Conservation (phyloP, 2,329 filamentous ascomycete genomes). For the Epichloe sibirici region DNA sequence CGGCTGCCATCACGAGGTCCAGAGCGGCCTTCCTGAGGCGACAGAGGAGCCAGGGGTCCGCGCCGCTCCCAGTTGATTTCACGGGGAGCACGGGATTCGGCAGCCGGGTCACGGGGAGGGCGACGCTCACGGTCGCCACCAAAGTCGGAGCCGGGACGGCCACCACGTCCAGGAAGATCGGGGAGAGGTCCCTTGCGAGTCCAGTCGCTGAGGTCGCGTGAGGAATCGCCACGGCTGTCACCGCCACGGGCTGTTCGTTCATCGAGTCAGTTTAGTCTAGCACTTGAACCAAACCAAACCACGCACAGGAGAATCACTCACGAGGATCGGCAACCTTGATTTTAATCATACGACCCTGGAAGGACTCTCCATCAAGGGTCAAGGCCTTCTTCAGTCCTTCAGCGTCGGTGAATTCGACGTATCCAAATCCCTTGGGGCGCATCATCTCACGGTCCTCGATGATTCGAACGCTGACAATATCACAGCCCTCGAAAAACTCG, state of each 20-base stretch:
- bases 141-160: slow-evolving; percentile 37
- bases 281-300: background rate
- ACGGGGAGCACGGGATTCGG: slow-evolving; percentile 51
- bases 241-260: slow-evolving; percentile 64
- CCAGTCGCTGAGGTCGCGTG: slow-evolving; percentile 80
- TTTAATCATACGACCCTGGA: slow-evolving; percentile 81
- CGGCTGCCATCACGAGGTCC: slow-evolving; percentile 44
- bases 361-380: slow-evolving; percentile 64
- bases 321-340: slow-evolving; percentile 96
- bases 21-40: slow-evolving; percentile 35
- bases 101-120: slow-evolving; percentile 48
- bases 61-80: slow-evolving; percentile 89
- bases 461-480: slow-evolving; percentile 83
- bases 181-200: slow-evolving; percentile 82
- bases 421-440: slow-evolving; percentile 95
- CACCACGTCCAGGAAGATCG: slow-evolving; percentile 46
- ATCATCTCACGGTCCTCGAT: slow-evolving; percentile 92
- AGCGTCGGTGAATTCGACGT: slow-evolving; percentile 81
- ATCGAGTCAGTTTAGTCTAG: background rate
- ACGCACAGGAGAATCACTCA: slow-evolving; percentile 37
- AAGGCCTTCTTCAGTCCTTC: slow-evolving; percentile 90
- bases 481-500: slow-evolving; percentile 75
- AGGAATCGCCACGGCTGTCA: slow-evolving; percentile 45
- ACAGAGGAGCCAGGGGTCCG: slow-evolving; percentile 70
- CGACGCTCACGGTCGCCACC: slow-evolving; percentile 40